A percentile compares a stretch with the other conserved stretches of the same genome.
These are phyloP conservation scores for Tricholoma hemisulphureum DNA, from an alignment of 768 basidiomycete species.

Conservation along the genomic window DNA sequence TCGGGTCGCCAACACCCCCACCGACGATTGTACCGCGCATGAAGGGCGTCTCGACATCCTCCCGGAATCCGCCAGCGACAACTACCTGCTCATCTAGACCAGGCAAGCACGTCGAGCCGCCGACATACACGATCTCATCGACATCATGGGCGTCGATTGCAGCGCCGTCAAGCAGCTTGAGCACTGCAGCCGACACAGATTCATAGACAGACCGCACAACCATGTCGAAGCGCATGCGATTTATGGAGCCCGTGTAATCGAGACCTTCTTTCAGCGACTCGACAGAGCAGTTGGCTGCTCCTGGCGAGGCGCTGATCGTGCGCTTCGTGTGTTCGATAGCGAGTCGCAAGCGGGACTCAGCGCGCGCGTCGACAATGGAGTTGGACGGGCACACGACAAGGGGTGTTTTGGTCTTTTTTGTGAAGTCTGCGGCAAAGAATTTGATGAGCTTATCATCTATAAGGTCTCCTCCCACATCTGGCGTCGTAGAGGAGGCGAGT, in stretches of 20 bases:
- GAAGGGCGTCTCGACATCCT: slow-evolving; percentile 66
- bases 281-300: slow-evolving; percentile 88
- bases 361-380: slow-evolving; percentile 67
- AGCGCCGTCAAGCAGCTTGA: slow-evolving; percentile 49
- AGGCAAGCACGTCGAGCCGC: slow-evolving; percentile 71
- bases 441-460: slow-evolving; percentile 84
- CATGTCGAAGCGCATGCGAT: slow-evolving; percentile 63
- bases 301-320: slow-evolving; percentile 81
- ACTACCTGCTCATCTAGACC: slow-evolving; percentile 66
- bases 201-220: slow-evolving; percentile 60
- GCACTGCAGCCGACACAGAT: slow-evolving; percentile 49
- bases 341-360: slow-evolving; percentile 89
- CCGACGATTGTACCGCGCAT: slow-evolving; percentile 64
- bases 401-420: slow-evolving; percentile 87
- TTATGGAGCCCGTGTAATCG: slow-evolving; percentile 68
- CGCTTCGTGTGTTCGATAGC: slow-evolving; percentile 95
- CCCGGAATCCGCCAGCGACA: slow-evolving; percentile 50
- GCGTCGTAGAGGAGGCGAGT: slow-evolving; percentile 51
- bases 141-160: slow-evolving; percentile 63
- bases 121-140: slow-evolving; percentile 79
- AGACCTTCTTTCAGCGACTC: slow-evolving; percentile 92
- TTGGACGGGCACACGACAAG: slow-evolving; percentile 63
- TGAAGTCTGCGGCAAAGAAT: slow-evolving; percentile 94
- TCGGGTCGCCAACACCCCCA: slow-evolving; percentile 75
- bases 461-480: slow-evolving; percentile 59